Percentiles rank a stretch among this genome's conserved stretches.
These are phyloP conservation scores for Lachancea quebecensis DNA, from an alignment of 805 yeast species.

Conservation along the genomic window DNA sequence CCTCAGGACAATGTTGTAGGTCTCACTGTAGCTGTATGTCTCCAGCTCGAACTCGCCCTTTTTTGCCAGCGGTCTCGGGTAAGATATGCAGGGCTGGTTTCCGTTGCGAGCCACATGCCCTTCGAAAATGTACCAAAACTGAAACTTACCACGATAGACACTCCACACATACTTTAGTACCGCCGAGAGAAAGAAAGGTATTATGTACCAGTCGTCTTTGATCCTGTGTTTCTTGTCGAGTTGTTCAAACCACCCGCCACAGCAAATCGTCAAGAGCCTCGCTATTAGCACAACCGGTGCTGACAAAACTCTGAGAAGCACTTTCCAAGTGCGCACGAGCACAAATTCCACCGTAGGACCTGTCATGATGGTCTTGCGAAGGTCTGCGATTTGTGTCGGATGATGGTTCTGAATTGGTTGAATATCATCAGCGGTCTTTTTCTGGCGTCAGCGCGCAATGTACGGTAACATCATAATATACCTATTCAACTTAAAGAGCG, in stretches of 20 bases:
- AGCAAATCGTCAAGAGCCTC: constrained; percentile 9
- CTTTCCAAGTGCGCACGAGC: constrained; percentile 12
- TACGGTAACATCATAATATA: neutral
- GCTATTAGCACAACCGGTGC: constrained; percentile 16
- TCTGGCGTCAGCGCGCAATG: constrained; percentile 3
- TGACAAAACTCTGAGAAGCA: constrained; percentile 12
- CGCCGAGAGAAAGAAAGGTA: constrained; percentile 37
- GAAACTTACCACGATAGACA: constrained; percentile 32
- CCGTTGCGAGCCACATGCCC: constrained; percentile 43
- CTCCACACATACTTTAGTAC: constrained; percentile 36
- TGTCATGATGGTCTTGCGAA: neutral
- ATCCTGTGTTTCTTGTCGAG: constrained; percentile 32
- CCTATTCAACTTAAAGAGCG: neutral
- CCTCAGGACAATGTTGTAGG: constrained; percentile 58
- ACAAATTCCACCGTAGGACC: constrained; percentile 9
- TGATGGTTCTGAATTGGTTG: neutral
- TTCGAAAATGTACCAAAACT: constrained; percentile 69
- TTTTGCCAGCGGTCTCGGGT: constrained; percentile 38
- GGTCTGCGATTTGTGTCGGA: neutral
- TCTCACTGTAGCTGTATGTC: constrained; percentile 57
- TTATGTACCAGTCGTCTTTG: constrained; percentile 47
- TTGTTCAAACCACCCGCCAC: constrained; percentile 11
- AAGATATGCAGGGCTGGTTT: constrained; percentile 53
- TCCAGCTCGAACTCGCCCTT: constrained; percentile 58
- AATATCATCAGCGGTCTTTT: neutral